These are phyloP conservation scores for Tetracladium setigerum DNA, from an alignment of 495 filamentous ascomycete species.

Conservation along the genomic window DNA sequence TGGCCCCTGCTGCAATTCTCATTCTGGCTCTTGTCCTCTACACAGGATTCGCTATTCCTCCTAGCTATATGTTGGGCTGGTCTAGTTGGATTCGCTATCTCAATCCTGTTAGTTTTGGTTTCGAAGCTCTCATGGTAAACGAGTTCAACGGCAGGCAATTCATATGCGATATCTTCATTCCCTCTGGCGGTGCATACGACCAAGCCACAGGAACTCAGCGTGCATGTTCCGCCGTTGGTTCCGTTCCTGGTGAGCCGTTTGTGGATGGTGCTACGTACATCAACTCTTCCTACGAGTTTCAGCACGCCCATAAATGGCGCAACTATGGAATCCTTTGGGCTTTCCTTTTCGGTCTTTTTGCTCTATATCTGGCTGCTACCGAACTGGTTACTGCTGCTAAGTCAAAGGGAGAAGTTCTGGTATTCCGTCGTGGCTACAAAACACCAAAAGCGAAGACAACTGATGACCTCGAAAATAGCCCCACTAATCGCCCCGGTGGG, in stretches of 20 bases:
- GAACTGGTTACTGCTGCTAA: conserved; percentile 69
- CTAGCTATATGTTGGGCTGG: conserved; percentile 61
- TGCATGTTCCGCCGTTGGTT: conserved; percentile 69
- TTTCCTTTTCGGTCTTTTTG: conserved; percentile 59
- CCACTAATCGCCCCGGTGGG: conserved; percentile 71
- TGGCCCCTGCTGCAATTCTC: conserved; percentile 72
- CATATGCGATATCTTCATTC: conserved; percentile 8
- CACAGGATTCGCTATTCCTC: conserved; percentile 80
- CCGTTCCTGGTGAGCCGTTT: conserved; percentile 54
- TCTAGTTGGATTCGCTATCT: conserved; percentile 82
- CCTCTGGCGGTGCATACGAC: conserved; percentile 2
- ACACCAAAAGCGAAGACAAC: conserved; percentile 45
- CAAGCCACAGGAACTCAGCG: not conserved
- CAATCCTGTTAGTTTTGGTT: conserved; percentile 80
- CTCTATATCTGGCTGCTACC: conserved; percentile 62
- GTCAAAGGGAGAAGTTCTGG: conserved; percentile 80
- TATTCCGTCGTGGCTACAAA: conserved; percentile 72
- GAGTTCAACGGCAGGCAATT: conserved; percentile 33
- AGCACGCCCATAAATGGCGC: conserved; percentile 52
- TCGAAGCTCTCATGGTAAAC: conserved; percentile 83
- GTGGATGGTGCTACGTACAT: conserved; percentile 26
- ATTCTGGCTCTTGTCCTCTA: conserved; percentile 79
- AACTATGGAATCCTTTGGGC: conserved; percentile 72
- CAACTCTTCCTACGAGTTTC: conserved; percentile 51
- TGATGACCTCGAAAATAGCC: too few species aligned